phyloP scores from a whole-genome alignment of 345 rosid species.

The Lepidium africanum region DNA sequence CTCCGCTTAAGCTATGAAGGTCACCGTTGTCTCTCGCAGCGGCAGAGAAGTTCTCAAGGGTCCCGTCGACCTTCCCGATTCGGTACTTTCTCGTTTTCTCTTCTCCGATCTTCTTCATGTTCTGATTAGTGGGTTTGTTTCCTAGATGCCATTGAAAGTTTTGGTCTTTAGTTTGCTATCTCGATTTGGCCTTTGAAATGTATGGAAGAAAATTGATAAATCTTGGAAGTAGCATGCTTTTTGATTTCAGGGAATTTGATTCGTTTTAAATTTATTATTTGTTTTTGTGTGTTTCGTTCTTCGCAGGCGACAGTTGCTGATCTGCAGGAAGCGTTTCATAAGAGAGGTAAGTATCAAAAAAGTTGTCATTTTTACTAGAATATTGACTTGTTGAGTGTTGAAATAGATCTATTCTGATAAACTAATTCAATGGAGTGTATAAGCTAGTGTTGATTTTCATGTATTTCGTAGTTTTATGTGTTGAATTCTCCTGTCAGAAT shows the following conservation, averaged over 20 bases:
- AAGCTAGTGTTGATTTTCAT: background rate
- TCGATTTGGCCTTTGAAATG: background rate
- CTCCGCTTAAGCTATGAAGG: constrained; percentile 48
- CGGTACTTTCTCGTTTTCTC: constrained; percentile 35
- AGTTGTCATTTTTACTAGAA: background rate
- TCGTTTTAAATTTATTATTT: background rate
- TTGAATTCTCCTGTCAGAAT: background rate
- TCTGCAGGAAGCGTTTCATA: constrained; percentile 85
- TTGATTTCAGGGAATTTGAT: background rate
- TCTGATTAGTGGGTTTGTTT: background rate
- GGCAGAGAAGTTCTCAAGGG: constrained; percentile 80
- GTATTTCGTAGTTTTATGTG: background rate
- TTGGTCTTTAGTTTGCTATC: background rate
- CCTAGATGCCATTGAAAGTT: background rate
- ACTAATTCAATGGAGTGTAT: background rate
- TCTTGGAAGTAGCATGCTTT: background rate
- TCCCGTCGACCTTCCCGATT: constrained; percentile 67
- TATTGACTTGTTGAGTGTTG: background rate
- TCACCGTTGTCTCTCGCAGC: constrained; percentile 69
- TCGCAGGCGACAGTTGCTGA: constrained; percentile 85
- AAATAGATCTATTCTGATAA: background rate
- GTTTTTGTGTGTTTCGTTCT: background rate
- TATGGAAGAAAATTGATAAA: background rate
- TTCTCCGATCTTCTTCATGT: background rate
- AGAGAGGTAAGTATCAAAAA: constrained; percentile 47